Evolutionary conservation across 2,329 filamentous ascomycete species (phyloP), one percentile per base, ranked within the genome.

Genomic region (Exophiala sp.): DNA sequence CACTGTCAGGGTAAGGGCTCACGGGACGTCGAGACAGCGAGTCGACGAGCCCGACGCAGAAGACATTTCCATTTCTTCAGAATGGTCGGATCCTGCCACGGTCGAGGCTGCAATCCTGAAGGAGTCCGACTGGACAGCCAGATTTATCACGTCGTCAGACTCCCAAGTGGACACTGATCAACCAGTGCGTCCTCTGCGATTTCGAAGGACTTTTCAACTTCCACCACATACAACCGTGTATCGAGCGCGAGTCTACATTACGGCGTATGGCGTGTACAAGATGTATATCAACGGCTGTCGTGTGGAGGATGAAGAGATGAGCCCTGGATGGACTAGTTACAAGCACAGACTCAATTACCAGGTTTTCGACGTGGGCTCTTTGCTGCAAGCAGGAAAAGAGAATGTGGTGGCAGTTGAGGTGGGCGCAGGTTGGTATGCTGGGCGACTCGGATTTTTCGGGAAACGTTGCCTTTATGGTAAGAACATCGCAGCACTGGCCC

Each of bases 271-370:
- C 0, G 49, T 79, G 1, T 80, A 78, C 48, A 68, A 74, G 38
- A 74, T 72, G 0, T 70, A 71, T 32, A 74, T 81, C 54, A 80
- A 82, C 46, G 77, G 75, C 0, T 54, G 65, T 0, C 63, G 64
- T 4, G 70, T 79, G 2, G 72, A 73, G 0, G 59, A 69, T 51
- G 58, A 67, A 16, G 70, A 73, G 33, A 65, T 81, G 34, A 75
- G 78, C 16, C 79, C 79, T 0, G 79, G 79, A 0, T 82, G 78
- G 76, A 74, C 76, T 40, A 73, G 72, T 2, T 83, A 83, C 57
- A 66, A 72, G 0, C 65, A 75, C 43, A 71, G 79, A 0, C 71
- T 77, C n/a, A 68, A 72, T 1, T 84, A 83, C 55, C 73, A 82
- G 51, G 77, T 75, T 0, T 79, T 77, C 50, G 78, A 83, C 55